phyloP scores from a whole-genome alignment of 169 alveolate species.

The Plasmodium chabaudi region DNA sequence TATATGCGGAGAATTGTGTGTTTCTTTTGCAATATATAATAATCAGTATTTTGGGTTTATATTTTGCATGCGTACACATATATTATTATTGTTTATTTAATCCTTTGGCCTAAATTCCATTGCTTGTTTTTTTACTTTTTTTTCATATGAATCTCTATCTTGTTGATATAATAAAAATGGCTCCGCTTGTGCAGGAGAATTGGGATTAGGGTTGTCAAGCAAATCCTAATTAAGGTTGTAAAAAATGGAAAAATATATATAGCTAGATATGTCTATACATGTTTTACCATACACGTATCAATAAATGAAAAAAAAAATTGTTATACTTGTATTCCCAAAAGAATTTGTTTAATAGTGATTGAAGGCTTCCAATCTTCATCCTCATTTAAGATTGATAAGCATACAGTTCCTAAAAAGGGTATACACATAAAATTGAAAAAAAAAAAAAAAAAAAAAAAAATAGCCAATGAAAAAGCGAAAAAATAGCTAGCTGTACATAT shows the following conservation, averaged over 20 bases:
- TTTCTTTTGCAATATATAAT: no score
- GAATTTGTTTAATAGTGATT: conserved; percentile 96
- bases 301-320: background rate
- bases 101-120: conserved; percentile 82
- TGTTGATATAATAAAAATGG: conserved; percentile 94
- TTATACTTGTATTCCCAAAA: conserved; percentile 96
- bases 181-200: conserved; percentile 98
- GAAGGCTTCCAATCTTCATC: conserved; percentile 99
- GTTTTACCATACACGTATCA: background rate
- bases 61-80: background rate
- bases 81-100: conserved; percentile 10
- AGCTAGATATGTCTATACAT: background rate
- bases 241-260: background rate
- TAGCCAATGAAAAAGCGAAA: background rate
- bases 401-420: conserved; percentile 89
- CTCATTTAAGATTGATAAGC: conserved; percentile 98
- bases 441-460: background rate
- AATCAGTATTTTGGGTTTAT: no score
- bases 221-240: conserved; percentile 88
- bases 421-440: background rate
- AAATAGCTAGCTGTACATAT: no score
- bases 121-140: conserved; percentile 85
- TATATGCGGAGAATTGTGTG: no score
- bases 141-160: conserved; percentile 93
- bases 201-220: conserved; percentile 96